These are phyloP conservation scores for Thalassiosira pacifica DNA, from an alignment of 352 stramenopile genomes.

Conservation along the genomic window DNA sequence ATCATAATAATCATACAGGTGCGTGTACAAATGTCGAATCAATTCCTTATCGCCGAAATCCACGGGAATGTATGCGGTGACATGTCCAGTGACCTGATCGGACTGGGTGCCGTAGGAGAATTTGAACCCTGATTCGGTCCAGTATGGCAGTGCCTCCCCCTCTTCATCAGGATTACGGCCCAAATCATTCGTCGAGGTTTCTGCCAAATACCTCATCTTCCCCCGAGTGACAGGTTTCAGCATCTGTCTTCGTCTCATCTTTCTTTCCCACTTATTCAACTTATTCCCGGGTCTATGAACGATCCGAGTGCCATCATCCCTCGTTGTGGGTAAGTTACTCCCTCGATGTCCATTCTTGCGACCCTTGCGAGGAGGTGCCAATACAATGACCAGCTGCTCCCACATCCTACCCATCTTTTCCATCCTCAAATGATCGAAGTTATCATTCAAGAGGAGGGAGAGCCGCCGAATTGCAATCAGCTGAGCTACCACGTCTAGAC, in stretches of 20 bases:
- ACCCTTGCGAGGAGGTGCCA: constrained; percentile 49
- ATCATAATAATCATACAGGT: constrained; percentile 62
- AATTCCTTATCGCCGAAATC: constrained; percentile 82
- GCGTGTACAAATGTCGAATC: constrained; percentile 41
- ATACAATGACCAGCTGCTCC: constrained; percentile 75
- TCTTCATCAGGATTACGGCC: background rate
- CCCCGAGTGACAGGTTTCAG: too few species aligned
- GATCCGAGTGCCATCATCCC: constrained; percentile 52
- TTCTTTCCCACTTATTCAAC: constrained; percentile 52
- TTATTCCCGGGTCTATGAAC: constrained; percentile 44
- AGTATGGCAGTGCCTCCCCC: background rate
- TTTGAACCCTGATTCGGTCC: constrained; percentile 68
- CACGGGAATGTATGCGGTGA: constrained; percentile 76
- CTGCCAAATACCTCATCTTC: background rate
- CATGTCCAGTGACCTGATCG: constrained; percentile 45
- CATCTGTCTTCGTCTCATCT: constrained; percentile 39
- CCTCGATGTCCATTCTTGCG: background rate
- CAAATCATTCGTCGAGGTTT: background rate
- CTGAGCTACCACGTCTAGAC: constrained; percentile 66
- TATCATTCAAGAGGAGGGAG: constrained; percentile 76
- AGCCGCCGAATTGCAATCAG: constrained; percentile 79
- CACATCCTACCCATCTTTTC: constrained; percentile 80
- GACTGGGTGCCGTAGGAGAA: constrained; percentile 78
- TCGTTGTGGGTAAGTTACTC: background rate
- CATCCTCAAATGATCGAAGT: constrained; percentile 81